Conservation (phyloP, 1,284 basidiomycete species). For the Rhodotorula sp. region DNA sequence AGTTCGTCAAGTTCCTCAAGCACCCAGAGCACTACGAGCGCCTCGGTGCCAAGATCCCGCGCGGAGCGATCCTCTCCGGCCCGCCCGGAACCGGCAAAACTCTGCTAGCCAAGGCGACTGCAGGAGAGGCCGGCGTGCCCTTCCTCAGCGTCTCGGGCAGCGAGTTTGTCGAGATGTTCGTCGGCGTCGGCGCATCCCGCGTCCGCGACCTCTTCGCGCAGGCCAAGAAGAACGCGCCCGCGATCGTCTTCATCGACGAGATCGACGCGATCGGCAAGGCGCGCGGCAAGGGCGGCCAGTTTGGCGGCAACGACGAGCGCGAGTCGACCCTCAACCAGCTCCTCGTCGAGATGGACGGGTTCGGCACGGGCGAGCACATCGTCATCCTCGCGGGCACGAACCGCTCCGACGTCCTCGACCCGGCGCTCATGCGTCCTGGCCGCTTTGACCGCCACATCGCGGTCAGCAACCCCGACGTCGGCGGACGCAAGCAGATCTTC, state of each 20-base stretch:
- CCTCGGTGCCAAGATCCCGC: constrained; percentile 96
- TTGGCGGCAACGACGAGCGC: constrained; percentile 91
- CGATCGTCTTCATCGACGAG: constrained; percentile 99
- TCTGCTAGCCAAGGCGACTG: constrained; percentile 94
- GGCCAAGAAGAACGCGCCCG: constrained; percentile 97
- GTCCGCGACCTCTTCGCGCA: constrained; percentile 96
- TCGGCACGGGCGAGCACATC: constrained; percentile 91
- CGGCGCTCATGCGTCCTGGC: constrained; percentile 92
- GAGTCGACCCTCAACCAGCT: constrained; percentile 98
- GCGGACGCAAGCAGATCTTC: constrained; percentile 91
- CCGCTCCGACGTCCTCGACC: constrained; percentile 91
- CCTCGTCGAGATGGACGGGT: constrained; percentile 99
- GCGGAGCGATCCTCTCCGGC: constrained; percentile 95
- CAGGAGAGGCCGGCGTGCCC: constrained; percentile 94
- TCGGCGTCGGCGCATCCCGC: constrained; percentile 95
- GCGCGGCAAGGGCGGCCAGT: constrained; percentile 85
- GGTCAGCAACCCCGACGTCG: constrained; percentile 93
- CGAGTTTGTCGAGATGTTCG: constrained; percentile 99
- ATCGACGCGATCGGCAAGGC: constrained; percentile 98
- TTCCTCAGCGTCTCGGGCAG: constrained; percentile 98
- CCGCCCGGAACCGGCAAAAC: constrained; percentile 99
- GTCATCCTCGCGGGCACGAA: constrained; percentile 98
- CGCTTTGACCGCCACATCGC: constrained; percentile 97
- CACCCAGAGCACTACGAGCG: constrained; percentile 90
- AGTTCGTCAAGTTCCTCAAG: constrained; percentile 99